Evolutionary conservation across 805 yeast species (phyloP).

Genomic region (Metschnikowia arizonensis): DNA sequence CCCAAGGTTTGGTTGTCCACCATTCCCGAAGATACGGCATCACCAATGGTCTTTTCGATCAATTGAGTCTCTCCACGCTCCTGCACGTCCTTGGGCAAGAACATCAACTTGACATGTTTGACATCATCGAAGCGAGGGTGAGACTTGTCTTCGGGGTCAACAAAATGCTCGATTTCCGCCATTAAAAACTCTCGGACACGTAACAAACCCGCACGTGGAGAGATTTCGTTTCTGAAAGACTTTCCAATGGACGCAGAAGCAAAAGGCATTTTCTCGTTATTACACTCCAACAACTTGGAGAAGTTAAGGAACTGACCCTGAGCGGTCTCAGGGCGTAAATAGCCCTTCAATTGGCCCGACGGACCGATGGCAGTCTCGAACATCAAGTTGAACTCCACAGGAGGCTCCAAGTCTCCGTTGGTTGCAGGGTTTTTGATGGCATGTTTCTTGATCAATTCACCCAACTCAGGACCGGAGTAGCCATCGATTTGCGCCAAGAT

Average conservation of each 20-base stretch:
- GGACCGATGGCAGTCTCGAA: constrained; percentile 99
- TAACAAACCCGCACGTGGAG: constrained; percentile 95
- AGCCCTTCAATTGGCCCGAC: constrained; percentile 93
- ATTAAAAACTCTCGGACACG: constrained; percentile 98
- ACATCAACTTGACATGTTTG: constrained; percentile 63
- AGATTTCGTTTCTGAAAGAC: constrained; percentile 97
- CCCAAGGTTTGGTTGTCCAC: constrained; percentile 97
- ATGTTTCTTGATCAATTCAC: constrained; percentile 78
- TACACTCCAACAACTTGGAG: constrained; percentile 86
- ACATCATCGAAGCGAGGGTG: constrained; percentile 80
- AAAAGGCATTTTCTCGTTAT: constrained; percentile 96
- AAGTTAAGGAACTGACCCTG: constrained; percentile 98
- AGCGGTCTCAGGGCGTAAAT: constrained; percentile 97
- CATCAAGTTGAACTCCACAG: constrained; percentile 96
- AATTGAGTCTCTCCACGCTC: constrained; percentile 76
- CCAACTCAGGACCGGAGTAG: constrained; percentile 86
- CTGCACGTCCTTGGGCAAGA: constrained; percentile 86
- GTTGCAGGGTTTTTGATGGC: constrained; percentile 90
- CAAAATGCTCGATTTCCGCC: constrained; percentile 99
- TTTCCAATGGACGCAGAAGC: constrained; percentile 99
- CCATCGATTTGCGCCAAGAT: constrained; percentile 94
- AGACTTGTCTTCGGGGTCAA: constrained; percentile 84
- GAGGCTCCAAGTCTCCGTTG: constrained; percentile 79
- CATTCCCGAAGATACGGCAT: constrained; percentile 83
- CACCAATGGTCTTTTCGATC: constrained; percentile 68